Evolutionary conservation across 148 eudicot genomes (phyloP), one percentile per base, ranked within the genome.

Genomic region (Chenopodium formosanum): DNA sequence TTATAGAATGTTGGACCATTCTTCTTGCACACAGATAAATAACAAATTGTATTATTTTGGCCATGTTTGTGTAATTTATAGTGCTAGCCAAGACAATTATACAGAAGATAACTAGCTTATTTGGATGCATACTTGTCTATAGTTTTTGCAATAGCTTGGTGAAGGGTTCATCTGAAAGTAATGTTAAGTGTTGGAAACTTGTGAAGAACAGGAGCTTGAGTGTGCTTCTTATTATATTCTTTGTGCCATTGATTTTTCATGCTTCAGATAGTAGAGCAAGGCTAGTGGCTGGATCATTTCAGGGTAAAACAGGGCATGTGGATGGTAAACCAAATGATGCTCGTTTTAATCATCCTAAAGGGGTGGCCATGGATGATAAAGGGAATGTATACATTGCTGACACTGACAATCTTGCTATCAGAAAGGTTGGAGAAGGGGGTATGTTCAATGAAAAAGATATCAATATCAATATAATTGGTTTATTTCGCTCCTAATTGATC

Each of bases 371-470:
- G 94, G 98, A 96, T 84, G 99, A 97, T 85, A 92, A 87, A 87
- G 98, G 99, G 63, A 97, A 97, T 81, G 92, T 94, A 4, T 97
- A 97, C 87, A 94, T 97, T 63, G 97, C 99, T 82, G 99, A 97
- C 87, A 91, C 90, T 8, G 89, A 88, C 37, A 97, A 97, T 88
- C 91, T 94, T 86, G 90, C 98, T 82, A 92, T 97, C 47, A 87
- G 98, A 89, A 94, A 92, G 90, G 92, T 97, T 70, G 98, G 98
- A 79, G 99, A 94, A 86, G 88, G 97, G 85, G 99, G 99, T 94
- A 81, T 77, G 82, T 31, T 31, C 62, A 2, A 14, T 16, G 58
- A 37, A 60, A 67, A 74, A 46, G 68, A 44, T 80, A 53, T 50
- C 53, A 2, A 52, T 52, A 34, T 52, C 17, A 34, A 50, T 79